These are phyloP conservation scores for Trametes versicolor DNA, from an alignment of 1,284 basidiomycete genomes.

Conservation along the genomic window DNA sequence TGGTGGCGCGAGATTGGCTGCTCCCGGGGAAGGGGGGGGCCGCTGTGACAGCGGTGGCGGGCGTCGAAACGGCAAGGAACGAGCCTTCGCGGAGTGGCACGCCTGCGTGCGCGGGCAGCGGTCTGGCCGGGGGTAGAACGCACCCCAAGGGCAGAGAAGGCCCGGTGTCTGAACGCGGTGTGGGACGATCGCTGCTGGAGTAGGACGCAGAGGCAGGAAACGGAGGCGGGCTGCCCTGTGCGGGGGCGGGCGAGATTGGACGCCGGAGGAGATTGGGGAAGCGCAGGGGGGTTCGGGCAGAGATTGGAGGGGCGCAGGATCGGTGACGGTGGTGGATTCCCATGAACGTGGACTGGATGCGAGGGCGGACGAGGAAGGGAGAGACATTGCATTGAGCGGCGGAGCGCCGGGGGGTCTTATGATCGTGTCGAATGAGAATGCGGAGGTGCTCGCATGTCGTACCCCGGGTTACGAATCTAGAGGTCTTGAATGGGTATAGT, in stretches of 20 bases:
- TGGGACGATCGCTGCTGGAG: constrained; percentile 27
- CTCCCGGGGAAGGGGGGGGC: neutral
- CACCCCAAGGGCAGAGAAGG: constrained; percentile 29
- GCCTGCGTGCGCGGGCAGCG: constrained; percentile 13
- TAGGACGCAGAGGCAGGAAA: neutral
- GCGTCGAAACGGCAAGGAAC: constrained; percentile 7
- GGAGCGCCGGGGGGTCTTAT: constrained; percentile 41
- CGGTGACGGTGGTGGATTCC: constrained; percentile 25
- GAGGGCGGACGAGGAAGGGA: constrained; percentile 19
- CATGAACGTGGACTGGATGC: constrained; percentile 38
- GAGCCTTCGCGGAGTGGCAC: constrained; percentile 25
- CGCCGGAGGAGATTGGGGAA: constrained; percentile 13
- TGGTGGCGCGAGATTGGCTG: constrained; percentile 22
- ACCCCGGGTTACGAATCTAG: constrained; percentile 19
- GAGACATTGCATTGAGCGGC: constrained; percentile 29
- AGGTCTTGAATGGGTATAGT: constrained; percentile 33
- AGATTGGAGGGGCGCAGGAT: constrained; percentile 3
- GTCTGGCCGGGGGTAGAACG: constrained; percentile 29
- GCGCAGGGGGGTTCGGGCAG: constrained; percentile 1
- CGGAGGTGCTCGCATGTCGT: constrained; percentile 26
- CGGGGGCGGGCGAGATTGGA: constrained; percentile 15
- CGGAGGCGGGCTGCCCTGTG: constrained; percentile 23
- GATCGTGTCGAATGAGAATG: constrained; percentile 33
- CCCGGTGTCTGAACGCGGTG: constrained; percentile 32
- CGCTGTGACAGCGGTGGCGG: constrained; percentile 16